phyloP scores from a whole-genome alignment of 1,284 basidiomycete species.

The Rhodofomes roseus region DNA sequence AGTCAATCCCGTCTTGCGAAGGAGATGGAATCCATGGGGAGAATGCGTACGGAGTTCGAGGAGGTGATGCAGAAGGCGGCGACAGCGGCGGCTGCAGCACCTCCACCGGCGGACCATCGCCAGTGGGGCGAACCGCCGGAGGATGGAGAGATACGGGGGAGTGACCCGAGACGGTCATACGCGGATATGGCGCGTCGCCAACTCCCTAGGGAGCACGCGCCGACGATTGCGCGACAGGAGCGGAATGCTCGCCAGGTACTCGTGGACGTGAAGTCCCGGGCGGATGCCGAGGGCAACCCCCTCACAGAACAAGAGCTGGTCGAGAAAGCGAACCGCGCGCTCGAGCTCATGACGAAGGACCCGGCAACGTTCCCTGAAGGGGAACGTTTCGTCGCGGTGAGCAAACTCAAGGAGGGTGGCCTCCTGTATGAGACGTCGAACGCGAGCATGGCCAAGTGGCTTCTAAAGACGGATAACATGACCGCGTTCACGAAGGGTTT shows the following conservation, averaged over 20 bases:
- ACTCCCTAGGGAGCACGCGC: not conserved
- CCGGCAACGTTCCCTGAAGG: not conserved
- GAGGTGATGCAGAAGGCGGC: not conserved
- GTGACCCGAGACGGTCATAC: not conserved
- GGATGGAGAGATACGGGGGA: not conserved
- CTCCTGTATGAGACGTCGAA: not conserved
- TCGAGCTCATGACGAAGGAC: not conserved
- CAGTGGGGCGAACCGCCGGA: not conserved
- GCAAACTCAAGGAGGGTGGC: not conserved
- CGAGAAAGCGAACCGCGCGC: not conserved
- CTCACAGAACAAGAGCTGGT: not conserved
- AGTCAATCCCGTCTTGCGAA: not conserved
- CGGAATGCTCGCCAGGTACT: not conserved
- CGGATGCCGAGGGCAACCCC: not conserved
- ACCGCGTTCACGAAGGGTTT: not conserved
- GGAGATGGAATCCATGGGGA: not conserved
- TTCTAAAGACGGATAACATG: not conserved
- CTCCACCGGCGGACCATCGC: not conserved
- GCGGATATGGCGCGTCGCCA: not conserved
- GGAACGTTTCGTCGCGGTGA: not conserved
- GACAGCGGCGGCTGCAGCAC: too few species aligned
- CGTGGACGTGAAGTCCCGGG: not conserved
- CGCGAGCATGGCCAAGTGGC: not conserved
- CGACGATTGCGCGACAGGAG: not conserved
- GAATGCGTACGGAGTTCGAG: not conserved